Conservation (phyloP, 2,329 filamentous ascomycete genomes). For the Colletotrichum sp. region DNA sequence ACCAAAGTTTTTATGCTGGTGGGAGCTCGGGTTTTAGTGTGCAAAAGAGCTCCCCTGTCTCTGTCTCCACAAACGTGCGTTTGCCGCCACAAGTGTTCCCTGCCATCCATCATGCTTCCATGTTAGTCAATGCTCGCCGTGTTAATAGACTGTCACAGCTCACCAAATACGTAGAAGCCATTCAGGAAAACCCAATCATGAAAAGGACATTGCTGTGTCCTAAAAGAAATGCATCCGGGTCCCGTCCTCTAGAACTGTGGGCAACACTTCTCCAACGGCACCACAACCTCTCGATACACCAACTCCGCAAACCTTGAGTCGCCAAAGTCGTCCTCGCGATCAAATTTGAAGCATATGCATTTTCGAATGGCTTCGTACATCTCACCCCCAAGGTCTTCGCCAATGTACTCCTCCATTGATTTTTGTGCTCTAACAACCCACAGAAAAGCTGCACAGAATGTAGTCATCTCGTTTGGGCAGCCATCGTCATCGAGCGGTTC, state of each 20-base stretch:
- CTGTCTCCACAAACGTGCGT: not conserved
- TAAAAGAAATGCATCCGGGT: not conserved
- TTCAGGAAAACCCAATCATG: not conserved
- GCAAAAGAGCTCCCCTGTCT: not conserved
- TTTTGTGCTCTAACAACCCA: not conserved
- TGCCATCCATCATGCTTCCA: not conserved
- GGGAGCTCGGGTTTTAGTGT: not conserved
- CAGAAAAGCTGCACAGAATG: not conserved
- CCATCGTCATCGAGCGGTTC: not conserved
- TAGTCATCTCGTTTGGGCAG: not conserved
- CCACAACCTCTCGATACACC: not conserved
- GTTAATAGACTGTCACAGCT: not conserved
- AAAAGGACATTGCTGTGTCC: not conserved
- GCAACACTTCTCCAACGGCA: slow-evolving; percentile 25
- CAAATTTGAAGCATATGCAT: not conserved
- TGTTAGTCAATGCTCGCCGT: not conserved
- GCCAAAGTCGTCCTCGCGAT: not conserved
- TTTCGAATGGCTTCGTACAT: not conserved
- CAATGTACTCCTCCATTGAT: not conserved
- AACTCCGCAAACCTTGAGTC: not conserved
- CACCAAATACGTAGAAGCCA: not conserved
- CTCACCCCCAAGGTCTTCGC: not conserved
- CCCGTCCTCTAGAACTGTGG: not conserved
- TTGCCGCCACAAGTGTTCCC: not conserved
- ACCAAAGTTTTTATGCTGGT: too few species aligned